Evolutionary conservation across 2,329 filamentous ascomycete species (phyloP), one percentile per base, ranked within the genome.

Genomic region (Ceratocystis destructans): DNA sequence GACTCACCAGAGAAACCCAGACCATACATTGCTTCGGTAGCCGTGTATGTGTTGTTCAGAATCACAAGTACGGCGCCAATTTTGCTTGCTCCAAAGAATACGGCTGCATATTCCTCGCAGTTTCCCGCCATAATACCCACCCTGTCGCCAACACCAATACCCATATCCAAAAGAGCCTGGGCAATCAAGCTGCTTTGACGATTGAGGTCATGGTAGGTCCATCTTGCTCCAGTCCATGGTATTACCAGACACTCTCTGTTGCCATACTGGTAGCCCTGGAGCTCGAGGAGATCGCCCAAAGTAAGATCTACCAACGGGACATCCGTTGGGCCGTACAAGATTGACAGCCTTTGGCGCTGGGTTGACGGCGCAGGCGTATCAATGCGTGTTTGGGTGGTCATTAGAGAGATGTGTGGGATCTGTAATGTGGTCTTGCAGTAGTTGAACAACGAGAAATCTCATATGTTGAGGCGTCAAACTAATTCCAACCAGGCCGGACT

Each of bases 11-110:
- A 85, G 72, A 90, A 89, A 65, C 82, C 80, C 33, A 92, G 74
- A 8, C 86, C 88, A 74, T 88, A 87, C 73, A 85, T 80, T 61
- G 87, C 84, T 75, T 92, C 88, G 1, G 81, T 83, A 1, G 85
- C 80, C 1, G 88, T 92, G 73, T 92, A 92, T 0, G 88, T 92
- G 75, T 90, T 92, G 76, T 92, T 92, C 70, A 92, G 77, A 57
- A 91, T 89, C 33, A 91, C 88, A 64, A 91, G 78, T 59, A 87
- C 84, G 61, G 82, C 85, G 8, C 86, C 86, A 20, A 88, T 80
- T 61, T 83, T 80, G 50, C 85, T 84, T 10, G 84, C 86, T 2
- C 86, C 87, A 70, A 90, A 90, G 78, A 90, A 89, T 17, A 90
- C 80, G 2, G 87, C 81, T 37, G 88, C 75, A 84, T 93, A 93